Evolutionary conservation across 345 rosid species (phyloP).

Genomic region (Isatis tinctoria): DNA sequence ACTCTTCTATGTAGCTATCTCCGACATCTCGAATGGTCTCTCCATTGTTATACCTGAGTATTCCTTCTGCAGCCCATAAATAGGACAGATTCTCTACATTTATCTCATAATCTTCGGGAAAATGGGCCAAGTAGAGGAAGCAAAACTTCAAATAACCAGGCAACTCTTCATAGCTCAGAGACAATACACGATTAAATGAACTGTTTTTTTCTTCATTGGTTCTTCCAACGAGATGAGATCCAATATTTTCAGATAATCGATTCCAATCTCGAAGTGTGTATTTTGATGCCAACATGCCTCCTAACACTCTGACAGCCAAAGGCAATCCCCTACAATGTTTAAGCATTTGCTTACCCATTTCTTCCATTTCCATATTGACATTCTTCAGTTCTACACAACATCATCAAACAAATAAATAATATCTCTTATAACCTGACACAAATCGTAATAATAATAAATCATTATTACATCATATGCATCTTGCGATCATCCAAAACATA

Average conservation of each 20-base stretch:
- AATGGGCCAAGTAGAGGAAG: constrained; percentile 17
- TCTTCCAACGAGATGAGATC: neutral
- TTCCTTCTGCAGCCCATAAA: too few species aligned
- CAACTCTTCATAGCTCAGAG: constrained; percentile 3
- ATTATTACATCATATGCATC: too few species aligned
- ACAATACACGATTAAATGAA: neutral
- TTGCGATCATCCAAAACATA: too few species aligned
- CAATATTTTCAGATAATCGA: neutral
- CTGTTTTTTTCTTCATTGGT: neutral
- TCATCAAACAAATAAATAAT: neutral
- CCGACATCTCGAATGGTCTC: too few species aligned
- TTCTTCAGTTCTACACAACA: neutral
- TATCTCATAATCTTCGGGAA: neutral
- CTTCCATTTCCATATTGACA: neutral
- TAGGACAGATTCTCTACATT: too few species aligned
- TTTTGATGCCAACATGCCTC: neutral
- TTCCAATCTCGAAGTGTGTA: neutral
- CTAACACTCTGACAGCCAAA: constrained; percentile 5
- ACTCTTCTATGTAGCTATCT: too few species aligned
- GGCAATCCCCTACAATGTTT: constrained; percentile 15
- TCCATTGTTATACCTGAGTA: too few species aligned
- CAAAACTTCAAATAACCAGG: constrained; percentile 9
- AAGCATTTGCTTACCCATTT: constrained; percentile 1
- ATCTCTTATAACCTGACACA: too few species aligned
- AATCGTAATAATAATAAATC: too few species aligned